A percentile compares a stretch with the other conserved stretches of the same genome.
Evolutionary conservation across 139 green algal genomes (phyloP).

Genomic region (Tetraselmis striata): DNA sequence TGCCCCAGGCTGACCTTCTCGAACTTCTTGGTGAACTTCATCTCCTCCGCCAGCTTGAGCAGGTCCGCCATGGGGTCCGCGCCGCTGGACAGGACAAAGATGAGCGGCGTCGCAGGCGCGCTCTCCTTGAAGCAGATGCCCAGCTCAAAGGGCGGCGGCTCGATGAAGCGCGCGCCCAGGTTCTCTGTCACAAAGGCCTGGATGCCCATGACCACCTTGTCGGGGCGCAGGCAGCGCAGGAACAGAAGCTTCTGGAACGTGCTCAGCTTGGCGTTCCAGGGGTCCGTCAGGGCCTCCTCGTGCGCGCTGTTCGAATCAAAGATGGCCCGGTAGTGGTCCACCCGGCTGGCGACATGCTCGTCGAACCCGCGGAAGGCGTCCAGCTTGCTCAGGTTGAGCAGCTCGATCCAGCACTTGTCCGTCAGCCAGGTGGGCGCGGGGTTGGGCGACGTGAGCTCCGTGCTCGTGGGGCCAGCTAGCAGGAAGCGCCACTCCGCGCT

Average conservation of each 20-base stretch:
- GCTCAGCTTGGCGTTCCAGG: conserved; percentile 44
- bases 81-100: conserved; percentile 72
- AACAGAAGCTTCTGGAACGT: conserved; percentile 60
- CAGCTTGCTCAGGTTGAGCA: conserved; percentile 58
- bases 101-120: conserved; percentile 53
- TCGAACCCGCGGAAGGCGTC: conserved; percentile 46
- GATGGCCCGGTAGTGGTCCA: conserved; percentile 52
- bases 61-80: conserved; percentile 79
- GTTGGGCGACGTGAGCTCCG: conserved; percentile 42
- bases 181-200: conserved; percentile 53
- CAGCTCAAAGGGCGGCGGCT: conserved; percentile 75
- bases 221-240: conserved; percentile 61
- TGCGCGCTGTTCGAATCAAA: conserved; percentile 76
- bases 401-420: conserved; percentile 70
- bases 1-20: conserved; percentile 79
- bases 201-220: conserved; percentile 61
- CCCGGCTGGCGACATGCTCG: conserved; percentile 37
- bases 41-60: conserved; percentile 76
- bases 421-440: conserved; percentile 64
- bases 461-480: conserved; percentile 36
- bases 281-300: conserved; percentile 37
- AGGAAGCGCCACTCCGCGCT: conserved; percentile 54
- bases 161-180: conserved; percentile 62
- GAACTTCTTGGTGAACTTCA: conserved; percentile 71
- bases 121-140: conserved; percentile 53